A percentile compares a stretch with the other conserved stretches of the same genome.
These are phyloP conservation scores for Ramaria sp. DNA, from an alignment of 768 basidiomycete genomes.

Conservation along the genomic window DNA sequence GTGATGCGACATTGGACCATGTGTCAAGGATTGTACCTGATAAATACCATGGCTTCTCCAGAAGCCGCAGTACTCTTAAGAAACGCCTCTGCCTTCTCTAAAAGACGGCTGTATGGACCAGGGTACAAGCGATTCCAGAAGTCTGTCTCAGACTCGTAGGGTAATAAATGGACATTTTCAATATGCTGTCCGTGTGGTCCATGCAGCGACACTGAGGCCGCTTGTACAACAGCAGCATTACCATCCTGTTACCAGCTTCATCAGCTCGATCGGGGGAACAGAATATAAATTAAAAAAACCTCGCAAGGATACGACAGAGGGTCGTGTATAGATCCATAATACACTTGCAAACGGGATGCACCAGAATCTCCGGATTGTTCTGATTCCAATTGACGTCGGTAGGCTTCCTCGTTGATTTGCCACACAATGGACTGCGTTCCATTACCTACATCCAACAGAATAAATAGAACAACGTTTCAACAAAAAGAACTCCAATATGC, in stretches of 20 bases:
- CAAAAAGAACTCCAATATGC: too few relatives aligned
- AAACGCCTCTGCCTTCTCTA: slow-evolving; percentile 63
- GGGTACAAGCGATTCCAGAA: slow-evolving; percentile 72
- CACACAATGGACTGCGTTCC: slow-evolving; percentile 89
- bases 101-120: slow-evolving; percentile 44
- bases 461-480: neutral
- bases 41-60: slow-evolving; percentile 69
- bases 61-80: slow-evolving; percentile 36
- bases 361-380: slow-evolving; percentile 28
- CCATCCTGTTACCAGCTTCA: slow-evolving; percentile 49
- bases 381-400: slow-evolving; percentile 52
- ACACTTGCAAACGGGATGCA: slow-evolving; percentile 39
- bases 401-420: slow-evolving; percentile 85
- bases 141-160: slow-evolving; percentile 57
- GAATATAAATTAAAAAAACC: slow-evolving; percentile 24
- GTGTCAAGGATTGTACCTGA: slow-evolving; percentile 45
- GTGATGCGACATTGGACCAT: neutral
- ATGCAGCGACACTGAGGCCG: slow-evolving; percentile 74
- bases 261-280: neutral
- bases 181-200: slow-evolving; percentile 81
- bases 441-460: slow-evolving; percentile 46
- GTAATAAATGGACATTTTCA: slow-evolving; percentile 74
- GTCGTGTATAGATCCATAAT: slow-evolving; percentile 92
- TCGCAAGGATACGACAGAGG: slow-evolving; percentile 89
- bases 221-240: slow-evolving; percentile 64